phyloP scores from a whole-genome alignment of 768 basidiomycete species.

The Ephemerocybe angulata region DNA sequence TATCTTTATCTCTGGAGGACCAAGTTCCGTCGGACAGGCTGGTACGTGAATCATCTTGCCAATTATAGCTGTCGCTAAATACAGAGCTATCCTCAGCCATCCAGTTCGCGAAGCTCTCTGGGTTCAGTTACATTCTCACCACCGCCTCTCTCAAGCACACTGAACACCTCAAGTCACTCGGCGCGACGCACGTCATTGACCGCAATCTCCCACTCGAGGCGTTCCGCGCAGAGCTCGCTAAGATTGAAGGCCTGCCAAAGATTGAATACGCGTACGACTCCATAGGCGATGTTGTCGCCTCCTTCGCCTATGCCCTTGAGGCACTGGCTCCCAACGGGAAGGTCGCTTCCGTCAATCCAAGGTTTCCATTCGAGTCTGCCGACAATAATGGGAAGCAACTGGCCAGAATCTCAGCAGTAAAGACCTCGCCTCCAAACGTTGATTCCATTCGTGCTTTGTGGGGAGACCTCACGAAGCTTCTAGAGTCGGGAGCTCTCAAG shows the following conservation, averaged over 20 bases:
- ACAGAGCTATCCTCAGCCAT: slow-evolving; percentile 14
- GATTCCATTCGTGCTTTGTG: slow-evolving; percentile 20
- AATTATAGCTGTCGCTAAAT: too few species aligned
- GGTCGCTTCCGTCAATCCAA: slow-evolving; percentile 28
- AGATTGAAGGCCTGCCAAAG: slow-evolving; percentile 15
- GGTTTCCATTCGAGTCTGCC: too few species aligned
- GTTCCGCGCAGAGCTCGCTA: slow-evolving; percentile 8
- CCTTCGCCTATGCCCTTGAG: slow-evolving; percentile 19
- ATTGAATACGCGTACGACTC: slow-evolving; percentile 25
- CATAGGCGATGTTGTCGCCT: slow-evolving; percentile 10
- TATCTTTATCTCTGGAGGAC: slow-evolving; percentile 27
- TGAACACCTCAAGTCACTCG: slow-evolving; percentile 31
- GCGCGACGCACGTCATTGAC: slow-evolving; percentile 41
- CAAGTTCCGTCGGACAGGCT: slow-evolving; percentile 26
- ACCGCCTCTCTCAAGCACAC: slow-evolving; percentile 31
- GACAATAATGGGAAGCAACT: slow-evolving; percentile 5
- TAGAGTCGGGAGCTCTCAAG: slow-evolving; percentile 33
- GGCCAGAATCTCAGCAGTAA: slow-evolving; percentile 15
- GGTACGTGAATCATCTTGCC: slow-evolving; percentile 9
- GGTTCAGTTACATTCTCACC: slow-evolving; percentile 39
- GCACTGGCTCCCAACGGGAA: slow-evolving; percentile 33
- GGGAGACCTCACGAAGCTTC: slow-evolving; percentile 19
- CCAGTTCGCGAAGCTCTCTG: slow-evolving; percentile 37
- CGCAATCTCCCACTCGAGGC: slow-evolving; percentile 10
- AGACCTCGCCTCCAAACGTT: slow-evolving; percentile 19